phyloP scores from a whole-genome alignment of 805 yeast genomes.

The Ogataea methanolica region DNA sequence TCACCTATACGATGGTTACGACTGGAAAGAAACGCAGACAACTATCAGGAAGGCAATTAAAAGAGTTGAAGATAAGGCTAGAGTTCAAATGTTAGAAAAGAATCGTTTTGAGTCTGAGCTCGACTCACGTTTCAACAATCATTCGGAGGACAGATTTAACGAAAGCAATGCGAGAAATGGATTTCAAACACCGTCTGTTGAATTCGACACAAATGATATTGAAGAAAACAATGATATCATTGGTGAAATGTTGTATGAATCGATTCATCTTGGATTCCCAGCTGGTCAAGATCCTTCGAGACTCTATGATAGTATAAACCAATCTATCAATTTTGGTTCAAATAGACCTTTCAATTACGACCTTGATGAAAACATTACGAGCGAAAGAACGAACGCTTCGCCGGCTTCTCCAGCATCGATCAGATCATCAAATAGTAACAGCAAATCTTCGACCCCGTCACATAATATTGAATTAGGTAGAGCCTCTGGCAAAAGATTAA shows the following conservation, averaged over 20 bases:
- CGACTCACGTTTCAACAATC: background rate
- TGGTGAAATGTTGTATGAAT: conserved; percentile 69
- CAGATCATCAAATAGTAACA: conserved; percentile 8
- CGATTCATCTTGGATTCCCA: conserved; percentile 67
- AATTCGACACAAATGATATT: conserved; percentile 8
- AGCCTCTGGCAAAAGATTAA: conserved; percentile 36
- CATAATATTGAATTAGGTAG: conserved; percentile 32
- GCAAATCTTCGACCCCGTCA: conserved; percentile 7
- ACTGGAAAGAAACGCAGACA: conserved; percentile 76
- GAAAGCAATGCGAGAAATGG: background rate
- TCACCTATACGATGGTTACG: conserved; percentile 82
- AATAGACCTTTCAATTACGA: background rate
- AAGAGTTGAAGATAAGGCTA: conserved; percentile 49
- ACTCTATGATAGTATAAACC: conserved; percentile 52
- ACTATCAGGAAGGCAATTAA: conserved; percentile 63
- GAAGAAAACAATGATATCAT: conserved; percentile 32
- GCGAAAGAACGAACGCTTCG: conserved; percentile 7
- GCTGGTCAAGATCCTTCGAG: conserved; percentile 39
- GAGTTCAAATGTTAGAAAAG: conserved; percentile 5
- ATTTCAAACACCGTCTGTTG: conserved; percentile 1
- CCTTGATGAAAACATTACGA: conserved; percentile 2
- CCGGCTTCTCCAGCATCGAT: conserved; percentile 10
- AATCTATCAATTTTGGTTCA: conserved; percentile 18
- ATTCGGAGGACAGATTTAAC: background rate
- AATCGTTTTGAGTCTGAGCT: background rate